phyloP scores from a whole-genome alignment of 139 green algal species.

The Haematococcus lacustris region DNA sequence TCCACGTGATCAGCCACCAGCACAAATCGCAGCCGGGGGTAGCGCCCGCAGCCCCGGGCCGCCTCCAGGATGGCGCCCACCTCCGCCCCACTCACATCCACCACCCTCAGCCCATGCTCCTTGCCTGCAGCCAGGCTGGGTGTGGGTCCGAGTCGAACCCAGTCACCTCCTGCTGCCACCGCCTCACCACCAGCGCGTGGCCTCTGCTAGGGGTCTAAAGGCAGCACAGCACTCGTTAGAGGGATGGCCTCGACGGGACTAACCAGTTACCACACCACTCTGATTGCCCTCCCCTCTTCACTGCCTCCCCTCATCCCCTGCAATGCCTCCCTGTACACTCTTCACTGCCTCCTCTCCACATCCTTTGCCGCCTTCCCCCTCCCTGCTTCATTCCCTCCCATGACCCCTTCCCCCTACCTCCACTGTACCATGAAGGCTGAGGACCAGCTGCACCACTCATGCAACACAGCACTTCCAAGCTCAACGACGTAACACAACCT shows the following conservation, averaged over 20 bases:
- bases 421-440: not conserved
- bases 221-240: too few species aligned
- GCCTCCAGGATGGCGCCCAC: conserved; percentile 30
- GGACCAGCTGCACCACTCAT: not conserved
- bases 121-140: conserved; percentile 12
- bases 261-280: too few species aligned
- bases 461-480: not conserved
- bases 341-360: too few species aligned
- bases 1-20: conserved; percentile 43
- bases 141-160: not conserved
- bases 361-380: too few species aligned
- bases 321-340: too few species aligned
- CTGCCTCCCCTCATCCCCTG: too few species aligned
- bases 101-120: conserved; percentile 32
- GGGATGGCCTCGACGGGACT: too few species aligned
- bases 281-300: not conserved
- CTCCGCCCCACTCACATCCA: conserved; percentile 33
- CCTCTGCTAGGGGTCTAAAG: too few species aligned
- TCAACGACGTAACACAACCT: not conserved
- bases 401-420: not conserved
- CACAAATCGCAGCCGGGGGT: conserved; percentile 37
- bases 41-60: conserved; percentile 31
- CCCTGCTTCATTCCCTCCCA: too few species aligned
- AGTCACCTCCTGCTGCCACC: too few species aligned
- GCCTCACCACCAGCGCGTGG: too few species aligned